Conservation (phyloP, 192 early-diverging fungal species). For the Glomus cerebriforme region DNA sequence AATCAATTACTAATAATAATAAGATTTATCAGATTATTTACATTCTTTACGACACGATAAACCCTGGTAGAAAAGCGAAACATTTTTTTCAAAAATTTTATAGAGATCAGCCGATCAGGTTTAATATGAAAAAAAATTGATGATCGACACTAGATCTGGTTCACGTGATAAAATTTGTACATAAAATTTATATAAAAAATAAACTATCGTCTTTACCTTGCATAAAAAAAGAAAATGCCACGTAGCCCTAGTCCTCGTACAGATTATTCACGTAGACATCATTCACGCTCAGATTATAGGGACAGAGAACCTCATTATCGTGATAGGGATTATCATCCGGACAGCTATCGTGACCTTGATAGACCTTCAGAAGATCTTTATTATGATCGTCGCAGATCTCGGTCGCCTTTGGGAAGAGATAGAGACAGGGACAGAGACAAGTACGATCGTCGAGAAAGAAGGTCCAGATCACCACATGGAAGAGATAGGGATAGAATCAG, state of each 20-base stretch:
- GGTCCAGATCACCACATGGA: neutral
- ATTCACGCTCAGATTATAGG: neutral
- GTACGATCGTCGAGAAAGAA: slow-evolving; percentile 4
- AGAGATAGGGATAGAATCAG: neutral
- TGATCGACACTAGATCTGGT: too few species aligned
- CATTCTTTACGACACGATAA: neutral
- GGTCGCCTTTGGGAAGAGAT: neutral
- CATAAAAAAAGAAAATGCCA: neutral
- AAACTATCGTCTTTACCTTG: neutral
- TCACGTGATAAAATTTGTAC: too few species aligned
- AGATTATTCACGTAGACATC: neutral
- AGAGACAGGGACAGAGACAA: neutral
- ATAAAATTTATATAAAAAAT: too few species aligned
- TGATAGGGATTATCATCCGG: neutral
- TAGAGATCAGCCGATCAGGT: neutral
- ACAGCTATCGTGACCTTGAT: neutral
- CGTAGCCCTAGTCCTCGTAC: neutral
- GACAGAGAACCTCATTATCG: neutral
- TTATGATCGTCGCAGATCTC: neutral
- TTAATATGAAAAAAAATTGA: too few species aligned
- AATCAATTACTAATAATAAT: neutral
- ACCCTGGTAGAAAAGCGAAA: neutral
- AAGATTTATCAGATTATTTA: neutral
- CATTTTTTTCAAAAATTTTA: too few species aligned
- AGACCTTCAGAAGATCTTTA: neutral